Conservation (phyloP, 352 stramenopile species). For the Achlya hypogyna region DNA sequence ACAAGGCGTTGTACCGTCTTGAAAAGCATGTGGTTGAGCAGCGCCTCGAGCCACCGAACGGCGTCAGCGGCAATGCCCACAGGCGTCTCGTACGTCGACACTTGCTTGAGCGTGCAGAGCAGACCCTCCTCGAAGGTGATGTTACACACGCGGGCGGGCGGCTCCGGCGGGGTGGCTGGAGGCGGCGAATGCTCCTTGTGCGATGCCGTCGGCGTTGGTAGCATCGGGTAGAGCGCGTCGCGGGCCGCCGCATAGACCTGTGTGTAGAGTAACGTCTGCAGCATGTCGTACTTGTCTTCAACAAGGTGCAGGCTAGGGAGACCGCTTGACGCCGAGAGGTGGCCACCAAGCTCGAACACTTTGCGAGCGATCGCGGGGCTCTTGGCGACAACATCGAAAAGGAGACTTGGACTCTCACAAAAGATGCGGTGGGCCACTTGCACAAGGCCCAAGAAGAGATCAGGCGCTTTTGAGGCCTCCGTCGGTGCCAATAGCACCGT, state of each 20-base stretch:
- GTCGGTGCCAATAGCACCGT: neutral
- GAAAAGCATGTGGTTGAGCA: constrained; percentile 16
- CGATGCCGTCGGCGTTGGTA: no score
- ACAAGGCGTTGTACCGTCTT: neutral
- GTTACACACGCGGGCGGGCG: neutral
- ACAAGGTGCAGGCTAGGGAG: neutral
- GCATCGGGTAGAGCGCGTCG: neutral
- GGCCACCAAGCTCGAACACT: constrained; percentile 8
- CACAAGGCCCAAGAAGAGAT: constrained; percentile 4
- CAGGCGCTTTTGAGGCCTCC: neutral
- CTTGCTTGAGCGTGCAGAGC: constrained; percentile 17
- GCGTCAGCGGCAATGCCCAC: neutral
- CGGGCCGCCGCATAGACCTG: neutral
- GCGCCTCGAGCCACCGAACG: constrained; percentile 3
- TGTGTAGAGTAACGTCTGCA: neutral
- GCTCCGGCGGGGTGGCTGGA: no score
- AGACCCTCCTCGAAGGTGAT: constrained; percentile 1
- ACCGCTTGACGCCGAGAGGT: neutral
- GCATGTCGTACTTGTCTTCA: constrained; percentile 14
- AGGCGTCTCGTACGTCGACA: constrained; percentile 12
- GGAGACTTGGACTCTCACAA: neutral
- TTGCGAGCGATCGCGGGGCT: neutral
- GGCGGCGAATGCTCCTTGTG: no score
- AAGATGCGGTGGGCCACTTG: constrained; percentile 11
- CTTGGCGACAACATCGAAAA: constrained; percentile 2